These are phyloP conservation scores for Talaromyces sp. DNA, from an alignment of 2,329 filamentous ascomycete genomes.

Conservation along the genomic window DNA sequence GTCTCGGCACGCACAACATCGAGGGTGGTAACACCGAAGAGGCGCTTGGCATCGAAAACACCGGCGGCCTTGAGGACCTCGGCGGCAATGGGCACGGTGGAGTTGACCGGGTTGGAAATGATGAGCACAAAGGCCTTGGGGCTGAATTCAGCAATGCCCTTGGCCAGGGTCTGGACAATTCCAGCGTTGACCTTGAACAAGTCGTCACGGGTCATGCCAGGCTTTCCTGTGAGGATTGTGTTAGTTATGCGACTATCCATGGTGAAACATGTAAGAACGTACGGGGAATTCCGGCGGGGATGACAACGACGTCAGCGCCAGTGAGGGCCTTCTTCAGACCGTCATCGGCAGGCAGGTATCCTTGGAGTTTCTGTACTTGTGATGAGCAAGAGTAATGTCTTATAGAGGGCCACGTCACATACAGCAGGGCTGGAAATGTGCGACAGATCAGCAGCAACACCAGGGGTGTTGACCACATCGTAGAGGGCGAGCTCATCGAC, in stretches of 20 bases:
- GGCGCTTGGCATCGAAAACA: slow-evolving; percentile 89
- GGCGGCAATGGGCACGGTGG: slow-evolving; percentile 92
- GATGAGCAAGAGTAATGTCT: slow-evolving; percentile 20
- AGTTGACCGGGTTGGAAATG: slow-evolving; percentile 99
- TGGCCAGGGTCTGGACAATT: slow-evolving; percentile 90
- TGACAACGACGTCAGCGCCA: slow-evolving; percentile 91
- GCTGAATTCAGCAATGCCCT: slow-evolving; percentile 77
- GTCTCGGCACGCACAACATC: slow-evolving; percentile 98
- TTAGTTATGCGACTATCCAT: slow-evolving; percentile 4
- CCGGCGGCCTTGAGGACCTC: slow-evolving; percentile 91
- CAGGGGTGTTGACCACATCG: slow-evolving; percentile 98
- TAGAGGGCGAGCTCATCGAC: slow-evolving; percentile 92
- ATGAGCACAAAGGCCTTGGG: slow-evolving; percentile 93
- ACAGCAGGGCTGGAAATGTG: slow-evolving; percentile 90
- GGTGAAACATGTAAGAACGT: slow-evolving; percentile 16
- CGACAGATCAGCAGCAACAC: slow-evolving; percentile 91
- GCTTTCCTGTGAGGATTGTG: slow-evolving; percentile 64
- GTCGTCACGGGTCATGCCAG: slow-evolving; percentile 98
- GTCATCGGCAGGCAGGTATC: slow-evolving; percentile 79
- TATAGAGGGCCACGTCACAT: slow-evolving; percentile 38
- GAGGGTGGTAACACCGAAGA: slow-evolving; percentile 97
- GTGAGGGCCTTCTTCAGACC: slow-evolving; percentile 85
- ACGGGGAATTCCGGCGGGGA: slow-evolving; percentile 97
- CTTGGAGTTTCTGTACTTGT: slow-evolving; percentile 64
- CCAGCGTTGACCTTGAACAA: slow-evolving; percentile 99